Conservation (phyloP, 192 early-diverging fungal genomes). For the Linnemannia elongata region DNA sequence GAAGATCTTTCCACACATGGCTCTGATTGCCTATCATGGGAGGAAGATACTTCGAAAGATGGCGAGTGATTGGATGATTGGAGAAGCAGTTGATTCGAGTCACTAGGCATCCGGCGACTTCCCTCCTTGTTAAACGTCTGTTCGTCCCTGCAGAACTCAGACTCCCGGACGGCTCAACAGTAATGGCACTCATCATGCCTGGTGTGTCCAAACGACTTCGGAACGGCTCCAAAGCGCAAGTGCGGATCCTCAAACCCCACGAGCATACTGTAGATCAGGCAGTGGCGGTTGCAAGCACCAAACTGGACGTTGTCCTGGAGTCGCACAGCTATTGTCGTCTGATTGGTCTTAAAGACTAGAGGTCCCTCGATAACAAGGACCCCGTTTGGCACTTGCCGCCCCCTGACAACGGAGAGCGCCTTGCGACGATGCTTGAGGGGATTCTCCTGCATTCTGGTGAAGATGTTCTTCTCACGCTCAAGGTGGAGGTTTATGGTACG, state of each 20-base stretch:
- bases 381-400: constrained; percentile 18
- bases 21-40: constrained; percentile 4
- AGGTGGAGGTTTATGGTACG: constrained; percentile 28
- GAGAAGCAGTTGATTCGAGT: constrained; percentile 19
- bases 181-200: constrained; percentile 8
- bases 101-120: constrained; percentile 8
- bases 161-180: constrained; percentile 5
- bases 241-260: background rate
- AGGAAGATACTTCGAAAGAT: constrained; percentile 13
- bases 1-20: background rate
- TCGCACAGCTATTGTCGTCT: constrained; percentile 17
- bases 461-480: constrained; percentile 14
- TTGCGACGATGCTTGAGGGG: constrained; percentile 16
- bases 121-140: background rate
- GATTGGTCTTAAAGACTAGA: constrained; percentile 17
- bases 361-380: constrained; percentile 13
- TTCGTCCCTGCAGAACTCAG: constrained; percentile 20
- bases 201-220: constrained; percentile 1
- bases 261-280: background rate
- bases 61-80: background rate
- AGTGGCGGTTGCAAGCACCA: background rate
- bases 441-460: constrained; percentile 16
- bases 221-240: background rate
- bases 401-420: constrained; percentile 10
- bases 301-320: constrained; percentile 17